Evolutionary conservation across 352 stramenopile species (phyloP), one percentile per base, ranked within the genome.

Genomic region (Blastocystis sp.): DNA sequence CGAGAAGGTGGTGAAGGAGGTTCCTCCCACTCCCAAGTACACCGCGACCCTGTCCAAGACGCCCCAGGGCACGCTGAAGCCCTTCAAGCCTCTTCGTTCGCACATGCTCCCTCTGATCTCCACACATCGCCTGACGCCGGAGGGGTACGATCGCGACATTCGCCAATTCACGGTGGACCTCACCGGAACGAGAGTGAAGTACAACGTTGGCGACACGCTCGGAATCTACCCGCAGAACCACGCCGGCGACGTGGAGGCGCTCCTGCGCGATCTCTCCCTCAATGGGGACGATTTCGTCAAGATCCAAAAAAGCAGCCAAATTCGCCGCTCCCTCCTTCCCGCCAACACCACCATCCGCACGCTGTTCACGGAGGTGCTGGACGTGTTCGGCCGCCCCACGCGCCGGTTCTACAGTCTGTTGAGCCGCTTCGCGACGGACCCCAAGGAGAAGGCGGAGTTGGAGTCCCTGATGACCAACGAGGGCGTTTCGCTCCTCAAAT

Each of bases 111-210:
- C 87, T 34, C 91, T 94, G 65, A 94, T 91, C 66, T 93, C 93
- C 78, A 94, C 92, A 91, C 89, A 93, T 86, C 92, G 93, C 40
- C 89, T 95, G 60, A 95, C 93, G 19, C 93, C 93, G 0, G 81
- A 76, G 14, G 92, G 94, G 88, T 95, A 95, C 90, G 91, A 90
- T 86, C 92, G 93, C 53, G 94, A 95, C 88, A 93, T 95, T 52
- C 94, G 94, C 90, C 93, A 95, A 89, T 77, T 95, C 64, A 92
- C 94, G 80, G 94, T 95, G 91, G 93, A 95, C 90, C 94, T 93
- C 69, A 93, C 88, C 28, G 92, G 92, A 89, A 93, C 91, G 23
- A 89, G 89, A 48, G 93, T 95, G 89, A 91, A 92, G 91, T 95
- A 95, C 91, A 90, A 91, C 65, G 94, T 94, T 76, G 93, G 93